phyloP scores from a whole-genome alignment of 1,284 basidiomycete species.

The Boletus sp. region DNA sequence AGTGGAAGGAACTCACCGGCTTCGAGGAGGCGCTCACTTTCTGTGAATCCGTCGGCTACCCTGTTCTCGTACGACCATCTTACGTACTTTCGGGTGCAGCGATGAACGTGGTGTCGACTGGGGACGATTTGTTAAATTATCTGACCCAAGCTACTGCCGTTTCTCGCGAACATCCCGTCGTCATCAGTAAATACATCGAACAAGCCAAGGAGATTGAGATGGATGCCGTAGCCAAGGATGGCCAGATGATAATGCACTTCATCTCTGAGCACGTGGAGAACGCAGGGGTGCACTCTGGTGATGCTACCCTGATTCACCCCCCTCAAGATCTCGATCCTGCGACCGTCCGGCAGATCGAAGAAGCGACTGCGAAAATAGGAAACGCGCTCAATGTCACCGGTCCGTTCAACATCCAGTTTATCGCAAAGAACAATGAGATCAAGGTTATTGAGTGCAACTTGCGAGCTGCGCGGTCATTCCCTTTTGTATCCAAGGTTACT shows the following conservation, averaged over 20 bases:
- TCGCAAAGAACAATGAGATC: conserved; percentile 99
- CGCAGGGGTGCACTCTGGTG: conserved; percentile 81
- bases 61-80: conserved; percentile 94
- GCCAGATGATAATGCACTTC: conserved; percentile 99
- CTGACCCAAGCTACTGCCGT: conserved; percentile 95
- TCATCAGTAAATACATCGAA: conserved; percentile 99
- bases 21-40: conserved; percentile 86
- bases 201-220: conserved; percentile 99
- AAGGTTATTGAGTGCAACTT: conserved; percentile 99
- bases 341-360: conserved; percentile 93
- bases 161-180: conserved; percentile 95
- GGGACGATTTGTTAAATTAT: conserved; percentile 88
- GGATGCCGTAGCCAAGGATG: conserved; percentile 96
- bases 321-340: conserved; percentile 97
- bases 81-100: conserved; percentile 98
- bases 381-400: conserved; percentile 98
- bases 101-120: conserved; percentile 97
- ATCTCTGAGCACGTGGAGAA: conserved; percentile 99
- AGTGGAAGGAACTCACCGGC: conserved; percentile 95
- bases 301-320: conserved; percentile 95
- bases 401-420: conserved; percentile 99
- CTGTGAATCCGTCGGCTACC: conserved; percentile 90
- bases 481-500: conserved; percentile 98
- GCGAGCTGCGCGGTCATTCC: conserved; percentile 96
- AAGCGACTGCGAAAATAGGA: conserved; percentile 95